Evolutionary conservation across 2,329 filamentous ascomycete genomes (phyloP), one percentile per base, ranked within the genome.

Genomic region (Xylariaceae sp.): DNA sequence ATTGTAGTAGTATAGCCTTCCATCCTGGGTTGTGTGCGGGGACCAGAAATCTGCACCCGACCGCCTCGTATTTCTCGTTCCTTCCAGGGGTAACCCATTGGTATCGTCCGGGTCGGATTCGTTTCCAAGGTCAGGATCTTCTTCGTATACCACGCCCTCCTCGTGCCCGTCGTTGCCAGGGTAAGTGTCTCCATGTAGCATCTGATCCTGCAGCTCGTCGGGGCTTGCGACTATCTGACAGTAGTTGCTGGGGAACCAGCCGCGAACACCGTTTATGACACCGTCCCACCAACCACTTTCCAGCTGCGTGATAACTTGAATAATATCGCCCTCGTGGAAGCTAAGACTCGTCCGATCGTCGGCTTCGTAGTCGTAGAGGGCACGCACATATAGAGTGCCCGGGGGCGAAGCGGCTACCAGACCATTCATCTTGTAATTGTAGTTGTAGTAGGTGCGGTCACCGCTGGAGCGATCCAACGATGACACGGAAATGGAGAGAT

Each of bases 201-300:
- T 68, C 11, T 73, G 67, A 38, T 86, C 81, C 29, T 76, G 73
- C 19, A 83, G 70, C 47, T 94, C 85, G 52, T 87, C 83, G 35
- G 83, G 76, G 53, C 80, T 81, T 43, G 80, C 77, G 54, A 97
- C 84, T 48, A 92, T 80, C 50, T 88, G 82, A 68, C 92, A 97
- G 68, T 98, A 98, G 64, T 98, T 98, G 72, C 90, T 97, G 26
- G 92, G 92, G 63, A 98, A 98, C 92, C 92, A 98, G 61, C 92
- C 92, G 60, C 92, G 83, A 52, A 95, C 85, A 43, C 89, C 88
- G 57, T 96, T 92, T 61, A 98, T 95, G 40, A 98, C 88, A 34
- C 92, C 92, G 67, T 98, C 92, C 92, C 92, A 98, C 92, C 92
- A 98, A 40, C 92, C 92, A 57, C 89, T 97, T 64, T 98, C 92